Evolutionary conservation across 2,329 filamentous ascomycete genomes (phyloP).

Genomic region (Hypomyces rosellus): DNA sequence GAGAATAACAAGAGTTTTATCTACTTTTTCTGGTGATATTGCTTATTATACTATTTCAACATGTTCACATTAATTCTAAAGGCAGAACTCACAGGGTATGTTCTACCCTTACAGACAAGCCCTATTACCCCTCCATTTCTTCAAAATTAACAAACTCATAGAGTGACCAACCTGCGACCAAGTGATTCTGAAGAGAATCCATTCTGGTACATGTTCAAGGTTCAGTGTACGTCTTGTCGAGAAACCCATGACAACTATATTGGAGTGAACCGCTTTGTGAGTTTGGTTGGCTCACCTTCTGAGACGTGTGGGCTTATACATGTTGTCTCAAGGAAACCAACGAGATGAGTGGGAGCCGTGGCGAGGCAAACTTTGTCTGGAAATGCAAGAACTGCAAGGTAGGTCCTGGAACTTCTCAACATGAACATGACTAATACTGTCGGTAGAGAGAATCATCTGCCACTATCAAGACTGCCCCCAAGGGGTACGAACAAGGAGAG

Average conservation of each 20-base stretch:
- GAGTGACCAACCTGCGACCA: conserved; percentile 84
- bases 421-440: not conserved
- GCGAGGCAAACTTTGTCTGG: conserved; percentile 99
- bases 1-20: no score
- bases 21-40: not conserved
- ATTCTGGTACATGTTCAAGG: conserved; percentile 97
- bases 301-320: not conserved
- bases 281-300: conserved; percentile 23
- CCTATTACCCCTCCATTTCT: conserved; percentile 3
- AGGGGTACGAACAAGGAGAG: conserved; percentile 62
- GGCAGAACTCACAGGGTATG: conserved; percentile 63
- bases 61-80: conserved; percentile 64
- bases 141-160: conserved; percentile 32
- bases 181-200: conserved; percentile 73
- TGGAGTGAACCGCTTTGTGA: conserved; percentile 80
- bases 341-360: conserved; percentile 85
- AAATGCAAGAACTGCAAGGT: conserved; percentile 98
- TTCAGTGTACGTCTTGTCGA: conserved; percentile 95
- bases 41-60: conserved; percentile 9
- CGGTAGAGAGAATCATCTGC: conserved; percentile 75
- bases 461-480: conserved; percentile 69
- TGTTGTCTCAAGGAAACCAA: conserved; percentile 62
- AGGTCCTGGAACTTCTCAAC: conserved; percentile 12
- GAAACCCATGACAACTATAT: conserved; percentile 85
- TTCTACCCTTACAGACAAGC: not conserved